Evolutionary conservation across 2,329 filamentous ascomycete species (phyloP), one percentile per base, ranked within the genome.

Genomic region (Claviceps humidiphila): DNA sequence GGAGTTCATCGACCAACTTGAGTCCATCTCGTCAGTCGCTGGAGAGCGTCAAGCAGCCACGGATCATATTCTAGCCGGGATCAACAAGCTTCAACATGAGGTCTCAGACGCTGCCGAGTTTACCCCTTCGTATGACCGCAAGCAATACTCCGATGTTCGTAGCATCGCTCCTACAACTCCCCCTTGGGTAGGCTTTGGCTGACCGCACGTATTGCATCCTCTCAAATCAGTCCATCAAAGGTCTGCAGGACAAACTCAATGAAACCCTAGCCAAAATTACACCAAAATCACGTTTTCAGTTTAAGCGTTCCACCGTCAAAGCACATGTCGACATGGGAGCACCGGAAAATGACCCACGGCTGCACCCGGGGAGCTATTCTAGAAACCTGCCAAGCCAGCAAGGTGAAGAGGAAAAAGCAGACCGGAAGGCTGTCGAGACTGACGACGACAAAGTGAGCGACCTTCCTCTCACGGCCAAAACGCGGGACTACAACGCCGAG

Each of bases 111-210:
- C 87, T 0, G 81, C 85, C 1, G 82, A 84, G 52, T 89, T 84
- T 58, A 80, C 95, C 16, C 89, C 93, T 2, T 82, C 89, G 7
- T 94, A 96, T 64, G 93, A 97, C 62, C 88, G 93, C 66, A 81
- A 87, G 59, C 84, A 85, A 24, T 97, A 95, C 63, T 80, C 84
- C 44, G 82, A 90, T 71, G 87, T 89, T 68, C 13, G 53, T 51
- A 61, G 54, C 26, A 46, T 40, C 34, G n/a, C 45, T 26, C 14
- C 48, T 34, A 4, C 13, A 7, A 17, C 38, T n/a, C 14, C 2
- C 14, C 7, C 13, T 26, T 34, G 30, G 30, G 30, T 34, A 22
- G 4, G 17, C n/a, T 14, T 34, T 42, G 17, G 24, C 42, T 45
- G 41, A 50, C 42, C 39, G 3, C 1, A 16, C 14, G 20, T 13